Base-by-base conservation (phyloP, 345 rosid species). In the Gossypium arboreum region DNA sequence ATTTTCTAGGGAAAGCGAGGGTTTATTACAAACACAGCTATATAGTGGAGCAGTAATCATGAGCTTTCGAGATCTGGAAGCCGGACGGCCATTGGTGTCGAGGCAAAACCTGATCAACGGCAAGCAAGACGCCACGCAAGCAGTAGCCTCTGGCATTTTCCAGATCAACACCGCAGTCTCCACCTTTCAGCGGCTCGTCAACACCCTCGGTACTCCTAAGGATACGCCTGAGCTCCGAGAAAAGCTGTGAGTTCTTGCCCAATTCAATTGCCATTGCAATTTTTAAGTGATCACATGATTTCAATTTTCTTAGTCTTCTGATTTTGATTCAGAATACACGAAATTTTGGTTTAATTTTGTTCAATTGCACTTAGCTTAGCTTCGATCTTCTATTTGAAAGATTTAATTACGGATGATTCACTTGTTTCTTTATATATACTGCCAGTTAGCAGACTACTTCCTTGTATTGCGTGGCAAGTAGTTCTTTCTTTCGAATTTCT, bases 1-100 rank as follows among this genome's bases (percentile, higher is more conserved):
- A 41, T 73, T 22, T 81, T 79, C 24, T 71, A 71, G 71, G 73
- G 81, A 60, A 71, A 73, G 71, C 47, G 62, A 27, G 77, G 58
- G 73, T 48, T 68, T 73, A 7, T 41, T 10, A 5, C 2, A 55
- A 22, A 65, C 29, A 43, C 54, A 12, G 52, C 69, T 56, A 52
- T 50, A 17, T 22, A 44, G 54, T 10, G 9, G 48, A 52, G 57
- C 20, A 13, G n/a, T n/a, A 55, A 77, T 55, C 59, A 94, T 93
- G 98, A 95, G 99, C 89, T 93, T 93, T 72, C 99, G 93, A 77
- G 98, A 95, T 89, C 86, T 95, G 60, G 97, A 89, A 81, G 86
- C 91, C 6, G 98, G 93, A 41, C 77, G 97, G 73, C 78, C 88
- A 15, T 75, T 71, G 61, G 81, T 86, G 68, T 78, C 89, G 16